Evolutionary conservation across 2,329 filamentous ascomycete genomes (phyloP).

Genomic region (Talaromyces sp.): DNA sequence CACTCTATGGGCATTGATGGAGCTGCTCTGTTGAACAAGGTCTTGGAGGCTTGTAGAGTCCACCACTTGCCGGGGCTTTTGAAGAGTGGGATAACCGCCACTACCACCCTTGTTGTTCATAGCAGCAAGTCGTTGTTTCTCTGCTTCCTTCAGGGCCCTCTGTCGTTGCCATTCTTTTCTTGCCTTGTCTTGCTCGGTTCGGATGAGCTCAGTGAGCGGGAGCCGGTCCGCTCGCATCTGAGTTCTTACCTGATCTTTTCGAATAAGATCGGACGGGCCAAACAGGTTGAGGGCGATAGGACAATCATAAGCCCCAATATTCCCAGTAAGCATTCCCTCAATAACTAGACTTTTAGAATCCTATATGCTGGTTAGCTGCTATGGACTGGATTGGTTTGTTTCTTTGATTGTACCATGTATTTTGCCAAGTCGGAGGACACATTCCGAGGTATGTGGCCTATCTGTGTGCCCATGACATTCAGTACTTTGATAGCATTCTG

Average conservation of each 20-base stretch:
- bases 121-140: slow-evolving; percentile 27
- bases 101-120: neutral
- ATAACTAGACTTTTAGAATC: slow-evolving; percentile 57
- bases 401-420: slow-evolving; percentile 54
- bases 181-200: slow-evolving; percentile 49
- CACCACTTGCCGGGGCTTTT: slow-evolving; percentile 25
- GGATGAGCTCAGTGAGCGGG: slow-evolving; percentile 49
- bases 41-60: slow-evolving; percentile 52
- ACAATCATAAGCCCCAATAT: slow-evolving; percentile 64
- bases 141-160: slow-evolving; percentile 42
- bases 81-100: slow-evolving; percentile 33
- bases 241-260: slow-evolving; percentile 52
- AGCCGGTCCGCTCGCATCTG: slow-evolving; percentile 62
- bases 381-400: neutral
- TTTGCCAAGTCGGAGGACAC: slow-evolving; percentile 66
- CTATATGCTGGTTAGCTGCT: slow-evolving; percentile 21
- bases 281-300: slow-evolving; percentile 65
- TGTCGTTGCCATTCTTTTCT: slow-evolving; percentile 44
- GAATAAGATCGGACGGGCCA: slow-evolving; percentile 56
- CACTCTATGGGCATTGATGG: slow-evolving; percentile 61
- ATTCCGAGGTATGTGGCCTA: slow-evolving; percentile 68
- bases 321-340: slow-evolving; percentile 65
- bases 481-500: slow-evolving; percentile 70
- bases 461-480: slow-evolving; percentile 69
- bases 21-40: slow-evolving; percentile 61